These are phyloP conservation scores for Daldinia eschscholtzii DNA, from an alignment of 2,329 filamentous ascomycete genomes.

Conservation along the genomic window DNA sequence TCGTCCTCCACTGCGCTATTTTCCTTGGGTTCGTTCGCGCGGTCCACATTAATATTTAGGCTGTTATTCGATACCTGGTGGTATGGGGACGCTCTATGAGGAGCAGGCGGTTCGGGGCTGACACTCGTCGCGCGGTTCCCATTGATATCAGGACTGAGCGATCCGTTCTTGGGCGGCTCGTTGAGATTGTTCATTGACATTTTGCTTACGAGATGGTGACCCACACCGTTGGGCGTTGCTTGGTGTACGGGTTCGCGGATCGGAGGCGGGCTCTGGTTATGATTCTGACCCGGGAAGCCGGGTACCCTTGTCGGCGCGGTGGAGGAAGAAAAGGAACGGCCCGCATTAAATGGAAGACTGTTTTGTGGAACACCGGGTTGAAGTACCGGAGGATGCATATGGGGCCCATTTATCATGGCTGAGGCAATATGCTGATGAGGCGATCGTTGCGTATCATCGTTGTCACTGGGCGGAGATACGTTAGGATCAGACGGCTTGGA, in stretches of 20 bases:
- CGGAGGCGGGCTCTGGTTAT: background rate
- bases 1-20: constrained; percentile 45
- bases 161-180: constrained; percentile 21
- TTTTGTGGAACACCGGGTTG: constrained; percentile 35
- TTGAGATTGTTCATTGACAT: constrained; percentile 35
- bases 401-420: constrained; percentile 37
- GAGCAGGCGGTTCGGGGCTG: constrained; percentile 46
- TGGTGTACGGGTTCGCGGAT: background rate
- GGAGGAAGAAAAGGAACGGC: constrained; percentile 20
- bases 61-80: constrained; percentile 48
- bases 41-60: constrained; percentile 48
- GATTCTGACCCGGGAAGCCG: constrained; percentile 1
- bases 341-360: background rate
- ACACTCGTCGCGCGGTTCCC: constrained; percentile 45
- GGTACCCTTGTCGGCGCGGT: background rate
- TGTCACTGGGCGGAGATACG: constrained; percentile 35
- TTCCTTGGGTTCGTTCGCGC: constrained; percentile 43
- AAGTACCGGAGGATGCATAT: constrained; percentile 13
- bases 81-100: constrained; percentile 19
- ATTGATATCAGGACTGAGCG: constrained; percentile 43
- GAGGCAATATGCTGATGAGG: constrained; percentile 46
- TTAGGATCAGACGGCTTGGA: constrained; percentile 29
- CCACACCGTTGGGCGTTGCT: background rate
- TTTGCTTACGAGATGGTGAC: constrained; percentile 45
- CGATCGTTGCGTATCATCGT: constrained; percentile 23